A percentile compares a stretch with the other conserved stretches of the same genome.
Evolutionary conservation across 2,329 filamentous ascomycete genomes (phyloP).

Genomic region (Xylariaceae sp.): DNA sequence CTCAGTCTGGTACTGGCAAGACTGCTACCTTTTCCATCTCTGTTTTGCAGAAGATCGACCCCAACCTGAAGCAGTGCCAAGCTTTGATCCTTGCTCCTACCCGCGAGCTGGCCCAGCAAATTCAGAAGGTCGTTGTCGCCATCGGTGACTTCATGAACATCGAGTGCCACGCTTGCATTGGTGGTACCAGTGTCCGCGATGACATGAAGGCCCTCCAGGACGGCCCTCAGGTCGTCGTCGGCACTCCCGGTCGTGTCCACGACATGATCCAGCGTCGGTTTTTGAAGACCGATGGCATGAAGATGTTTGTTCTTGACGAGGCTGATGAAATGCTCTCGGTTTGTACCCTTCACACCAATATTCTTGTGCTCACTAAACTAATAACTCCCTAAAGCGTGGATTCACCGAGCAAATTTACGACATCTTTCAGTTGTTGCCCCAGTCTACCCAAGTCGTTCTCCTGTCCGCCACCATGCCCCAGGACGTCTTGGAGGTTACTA

Average conservation of each 20-base stretch:
- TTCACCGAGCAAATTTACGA: constrained; percentile 99
- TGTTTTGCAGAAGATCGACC: constrained; percentile 97
- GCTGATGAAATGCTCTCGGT: constrained; percentile 98
- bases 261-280: constrained; percentile 99
- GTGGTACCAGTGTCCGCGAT: constrained; percentile 94
- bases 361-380: constrained; percentile 30
- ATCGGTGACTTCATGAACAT: constrained; percentile 99
- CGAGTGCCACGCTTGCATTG: constrained; percentile 98
- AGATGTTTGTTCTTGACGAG: constrained; percentile 99
- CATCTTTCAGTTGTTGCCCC: constrained; percentile 97
- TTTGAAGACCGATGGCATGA: constrained; percentile 95
- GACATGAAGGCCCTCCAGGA: constrained; percentile 98
- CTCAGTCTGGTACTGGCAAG: constrained; percentile 99
- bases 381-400: constrained; percentile 59
- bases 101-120: constrained; percentile 97
- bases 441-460: constrained; percentile 96
- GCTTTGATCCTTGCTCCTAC: constrained; percentile 96
- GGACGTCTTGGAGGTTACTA: constrained; percentile 98
- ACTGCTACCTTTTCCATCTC: constrained; percentile 99
- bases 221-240: constrained; percentile 93
- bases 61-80: constrained; percentile 92
- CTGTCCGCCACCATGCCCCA: constrained; percentile 98
- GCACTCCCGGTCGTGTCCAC: constrained; percentile 95
- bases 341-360: constrained; percentile 33
- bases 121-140: constrained; percentile 98